Evolutionary conservation across 768 basidiomycete genomes (phyloP).

Genomic region (Boletales sp.): DNA sequence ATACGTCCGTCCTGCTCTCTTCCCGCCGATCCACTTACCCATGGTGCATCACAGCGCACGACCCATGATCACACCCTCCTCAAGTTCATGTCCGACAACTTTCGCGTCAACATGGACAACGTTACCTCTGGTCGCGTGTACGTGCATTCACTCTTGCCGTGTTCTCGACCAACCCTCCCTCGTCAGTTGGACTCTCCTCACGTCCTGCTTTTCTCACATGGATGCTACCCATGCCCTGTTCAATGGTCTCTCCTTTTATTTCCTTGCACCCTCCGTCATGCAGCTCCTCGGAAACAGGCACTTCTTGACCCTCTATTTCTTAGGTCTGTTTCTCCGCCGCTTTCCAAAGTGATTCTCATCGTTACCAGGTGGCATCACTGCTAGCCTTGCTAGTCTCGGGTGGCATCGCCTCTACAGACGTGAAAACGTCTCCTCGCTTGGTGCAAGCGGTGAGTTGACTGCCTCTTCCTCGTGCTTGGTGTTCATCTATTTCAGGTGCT

Average conservation of each 20-base stretch:
- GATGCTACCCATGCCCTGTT: slow-evolving; percentile 60
- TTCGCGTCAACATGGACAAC: slow-evolving; percentile 59
- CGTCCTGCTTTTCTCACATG: slow-evolving; percentile 69
- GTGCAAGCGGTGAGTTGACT: slow-evolving; percentile 65
- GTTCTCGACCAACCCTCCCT: neutral
- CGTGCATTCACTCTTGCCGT: slow-evolving; percentile 17
- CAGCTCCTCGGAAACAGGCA: slow-evolving; percentile 58
- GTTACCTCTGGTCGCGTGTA: slow-evolving; percentile 63
- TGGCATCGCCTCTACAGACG: slow-evolving; percentile 42
- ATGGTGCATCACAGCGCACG: slow-evolving; percentile 27
- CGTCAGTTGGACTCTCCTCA: slow-evolving; percentile 70
- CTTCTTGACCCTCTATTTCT: slow-evolving; percentile 72
- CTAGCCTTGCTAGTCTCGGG: slow-evolving; percentile 44
- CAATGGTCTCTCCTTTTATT: slow-evolving; percentile 76
- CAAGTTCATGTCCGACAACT: slow-evolving; percentile 60
- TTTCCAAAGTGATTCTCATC: neutral
- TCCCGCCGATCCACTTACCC: neutral
- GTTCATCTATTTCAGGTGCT: slow-evolving; percentile 48
- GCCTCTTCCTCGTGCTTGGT: neutral
- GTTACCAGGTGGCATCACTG: slow-evolving; percentile 54
- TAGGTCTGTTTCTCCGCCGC: slow-evolving; percentile 41
- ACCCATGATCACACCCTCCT: slow-evolving; percentile 36
- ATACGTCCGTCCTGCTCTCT: slow-evolving; percentile 26
- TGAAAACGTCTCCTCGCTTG: slow-evolving; percentile 41
- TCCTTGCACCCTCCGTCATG: slow-evolving; percentile 67